Evolutionary conservation across 495 filamentous ascomycete genomes (phyloP), one percentile per base, ranked within the genome.

Genomic region (Hyaloscypha bicolor): DNA sequence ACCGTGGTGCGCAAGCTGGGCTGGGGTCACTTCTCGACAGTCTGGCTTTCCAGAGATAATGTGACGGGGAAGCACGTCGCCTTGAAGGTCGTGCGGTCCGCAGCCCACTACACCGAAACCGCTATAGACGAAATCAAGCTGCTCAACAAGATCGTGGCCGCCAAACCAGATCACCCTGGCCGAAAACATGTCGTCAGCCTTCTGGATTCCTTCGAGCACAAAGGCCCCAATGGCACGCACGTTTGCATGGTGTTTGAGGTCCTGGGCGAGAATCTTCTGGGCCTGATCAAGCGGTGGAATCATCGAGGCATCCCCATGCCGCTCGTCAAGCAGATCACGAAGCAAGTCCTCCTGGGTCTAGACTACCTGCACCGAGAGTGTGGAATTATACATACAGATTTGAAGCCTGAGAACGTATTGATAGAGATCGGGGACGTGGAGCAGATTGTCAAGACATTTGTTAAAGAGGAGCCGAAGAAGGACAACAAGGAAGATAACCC

Each of bases 211-310:
- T 99, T 99, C 75, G 96, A 97, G 71, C 95, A 98, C 79, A 96
- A 96, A 78, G 95, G 95, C 6, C 95, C 94, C 16, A 94, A 99
- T 77, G 95, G 95, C 48, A 88, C 92, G 35, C 95, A 99, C 74
- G 93, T 98, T 58, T 99, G 95, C 82, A 99, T 99, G 94, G 95
- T 99, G 6, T 99, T 99, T 71, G 95, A 99, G 77, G 95, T 99
- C 14, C 79, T 99, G 57, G 95, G 95, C 16, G 95, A 99, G 83
- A 99, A 99, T 74, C 76, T 99, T 58, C 78, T 99, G 62, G 95
- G 96, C 14, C 78, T 99, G 76, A 99, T 99, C 82, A 99, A 98
- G 85, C 88, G 90, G 65, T 99, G 95, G 92, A 97, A 98, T 71
- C 95, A 99, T 76, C 85, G 95, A 35, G 95, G 95, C 32, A 98